phyloP scores from a whole-genome alignment of 805 yeast species.

The Alloascoidea hylecoeti region DNA sequence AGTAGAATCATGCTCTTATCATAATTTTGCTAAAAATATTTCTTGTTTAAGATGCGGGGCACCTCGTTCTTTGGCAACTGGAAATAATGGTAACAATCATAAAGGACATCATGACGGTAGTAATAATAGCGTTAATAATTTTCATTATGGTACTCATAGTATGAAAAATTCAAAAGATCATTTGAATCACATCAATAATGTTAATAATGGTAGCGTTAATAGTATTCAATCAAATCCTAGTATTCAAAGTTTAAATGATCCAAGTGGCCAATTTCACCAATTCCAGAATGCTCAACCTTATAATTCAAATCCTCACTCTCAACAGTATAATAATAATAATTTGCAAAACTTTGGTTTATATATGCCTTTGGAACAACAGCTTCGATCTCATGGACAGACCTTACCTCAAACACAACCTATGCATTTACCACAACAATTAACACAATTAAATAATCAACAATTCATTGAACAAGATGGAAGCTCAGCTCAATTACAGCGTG shows the following conservation, averaged over 20 bases:
- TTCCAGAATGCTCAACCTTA: not conserved
- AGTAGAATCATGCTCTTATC: conserved; percentile 67
- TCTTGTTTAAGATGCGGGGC: conserved; percentile 84
- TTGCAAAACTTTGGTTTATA: not conserved
- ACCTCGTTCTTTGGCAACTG: conserved; percentile 25
- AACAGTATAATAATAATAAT: not conserved
- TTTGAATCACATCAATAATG: not conserved
- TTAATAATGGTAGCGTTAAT: not conserved
- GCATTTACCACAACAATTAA: not conserved
- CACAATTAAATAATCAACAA: not conserved
- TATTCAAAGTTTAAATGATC: not conserved
- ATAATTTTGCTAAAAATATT: conserved; percentile 83
- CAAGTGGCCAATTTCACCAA: not conserved
- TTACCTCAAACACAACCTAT: not conserved
- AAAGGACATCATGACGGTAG: conserved; percentile 1
- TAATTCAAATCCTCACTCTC: not conserved
- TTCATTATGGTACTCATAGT: not conserved
- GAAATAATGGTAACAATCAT: not conserved
- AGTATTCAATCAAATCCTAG: not conserved
- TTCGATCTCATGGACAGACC: not conserved
- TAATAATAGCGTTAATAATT: not conserved
- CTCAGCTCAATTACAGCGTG: not conserved
- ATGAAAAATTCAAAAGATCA: not conserved
- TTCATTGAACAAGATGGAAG: not conserved
- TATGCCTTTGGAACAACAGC: not conserved